These are phyloP conservation scores for Auricularia sp. DNA, from an alignment of 768 basidiomycete genomes.

Conservation along the genomic window DNA sequence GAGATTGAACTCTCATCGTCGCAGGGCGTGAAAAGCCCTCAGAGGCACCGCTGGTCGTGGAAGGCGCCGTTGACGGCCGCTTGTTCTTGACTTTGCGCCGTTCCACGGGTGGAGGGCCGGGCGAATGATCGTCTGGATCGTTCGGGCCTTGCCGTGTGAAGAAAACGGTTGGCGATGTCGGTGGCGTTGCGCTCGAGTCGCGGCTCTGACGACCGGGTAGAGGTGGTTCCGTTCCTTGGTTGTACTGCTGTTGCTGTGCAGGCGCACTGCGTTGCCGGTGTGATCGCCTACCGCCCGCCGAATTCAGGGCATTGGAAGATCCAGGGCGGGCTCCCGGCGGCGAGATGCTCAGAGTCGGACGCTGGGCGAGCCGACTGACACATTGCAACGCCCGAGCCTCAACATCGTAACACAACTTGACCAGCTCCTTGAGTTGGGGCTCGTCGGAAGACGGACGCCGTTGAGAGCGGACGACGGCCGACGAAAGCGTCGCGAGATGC, in stretches of 20 bases:
- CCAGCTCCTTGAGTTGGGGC: conserved; percentile 39
- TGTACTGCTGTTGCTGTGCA: background rate
- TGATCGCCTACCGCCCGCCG: too few relatives aligned
- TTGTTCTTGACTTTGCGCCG: background rate
- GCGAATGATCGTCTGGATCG: background rate
- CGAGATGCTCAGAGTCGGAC: background rate
- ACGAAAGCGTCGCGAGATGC: conserved; percentile 66
- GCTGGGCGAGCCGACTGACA: conserved; percentile 47
- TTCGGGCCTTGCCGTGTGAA: background rate
- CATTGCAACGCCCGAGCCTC: conserved; percentile 59
- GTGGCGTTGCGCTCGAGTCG: background rate
- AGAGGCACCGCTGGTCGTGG: background rate
- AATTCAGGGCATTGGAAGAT: too few relatives aligned
- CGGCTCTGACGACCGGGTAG: background rate
- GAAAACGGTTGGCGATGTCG: background rate
- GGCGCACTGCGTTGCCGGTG: background rate
- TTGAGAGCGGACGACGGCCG: conserved; percentile 49
- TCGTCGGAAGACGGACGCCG: conserved; percentile 17
- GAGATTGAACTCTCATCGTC: background rate
- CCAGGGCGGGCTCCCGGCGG: background rate
- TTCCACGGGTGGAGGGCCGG: background rate
- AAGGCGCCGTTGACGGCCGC: background rate
- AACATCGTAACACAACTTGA: conserved; percentile 44
- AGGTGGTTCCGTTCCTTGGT: background rate
- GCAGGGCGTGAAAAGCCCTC: background rate